phyloP scores from a whole-genome alignment of 305 asterid species.

The Fraxinus dipetala region DNA sequence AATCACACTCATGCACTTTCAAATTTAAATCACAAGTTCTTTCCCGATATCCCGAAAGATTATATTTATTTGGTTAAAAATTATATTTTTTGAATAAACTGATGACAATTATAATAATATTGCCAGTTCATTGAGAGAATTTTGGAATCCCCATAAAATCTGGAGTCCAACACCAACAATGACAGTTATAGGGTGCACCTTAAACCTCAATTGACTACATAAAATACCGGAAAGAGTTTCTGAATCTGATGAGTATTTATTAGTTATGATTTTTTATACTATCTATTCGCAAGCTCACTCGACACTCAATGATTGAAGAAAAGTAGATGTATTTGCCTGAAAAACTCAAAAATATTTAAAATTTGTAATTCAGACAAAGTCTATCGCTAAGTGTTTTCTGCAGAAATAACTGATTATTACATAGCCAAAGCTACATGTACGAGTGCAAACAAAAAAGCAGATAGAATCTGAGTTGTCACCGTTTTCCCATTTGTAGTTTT shows the following conservation, averaged over 20 bases:
- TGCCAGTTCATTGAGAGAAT: not conserved
- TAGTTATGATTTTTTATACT: not conserved
- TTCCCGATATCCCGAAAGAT: not conserved
- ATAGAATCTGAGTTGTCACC: constrained; percentile 41
- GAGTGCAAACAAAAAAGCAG: not conserved
- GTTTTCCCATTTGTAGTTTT: constrained; percentile 70
- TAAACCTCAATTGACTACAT: constrained; percentile 7
- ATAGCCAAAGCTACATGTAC: constrained; percentile 14
- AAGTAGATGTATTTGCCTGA: constrained; percentile 13
- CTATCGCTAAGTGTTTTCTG: not conserved
- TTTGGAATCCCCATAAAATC: not conserved
- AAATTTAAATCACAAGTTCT: not conserved
- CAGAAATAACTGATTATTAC: not conserved
- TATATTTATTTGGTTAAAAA: not conserved
- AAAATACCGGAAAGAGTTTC: constrained; percentile 7
- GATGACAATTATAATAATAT: not conserved
- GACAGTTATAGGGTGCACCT: constrained; percentile 8
- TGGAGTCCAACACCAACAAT: constrained; percentile 2
- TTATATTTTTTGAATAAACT: not conserved
- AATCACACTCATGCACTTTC: not conserved
- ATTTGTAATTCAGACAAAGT: constrained; percentile 14
- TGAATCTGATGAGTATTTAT: constrained; percentile 9
- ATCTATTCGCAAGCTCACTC: not conserved
- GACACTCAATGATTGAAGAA: constrained; percentile 2
- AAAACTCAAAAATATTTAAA: not conserved